Percentiles rank a stretch among this genome's conserved stretches.
Evolutionary conservation across 805 yeast genomes (phyloP).

Genomic region (Hanseniaspora guilliermondii): DNA sequence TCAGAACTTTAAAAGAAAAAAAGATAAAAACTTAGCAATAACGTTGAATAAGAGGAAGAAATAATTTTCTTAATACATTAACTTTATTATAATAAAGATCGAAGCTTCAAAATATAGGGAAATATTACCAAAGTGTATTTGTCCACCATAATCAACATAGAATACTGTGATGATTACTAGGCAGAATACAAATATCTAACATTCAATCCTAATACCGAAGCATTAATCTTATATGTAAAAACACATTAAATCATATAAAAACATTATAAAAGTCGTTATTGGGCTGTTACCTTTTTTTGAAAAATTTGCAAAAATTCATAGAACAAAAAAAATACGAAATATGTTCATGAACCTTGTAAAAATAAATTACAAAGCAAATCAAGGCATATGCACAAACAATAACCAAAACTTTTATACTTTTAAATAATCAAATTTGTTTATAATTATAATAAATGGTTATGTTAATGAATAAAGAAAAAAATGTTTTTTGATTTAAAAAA

Average conservation of each 20-base stretch:
- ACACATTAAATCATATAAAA: neutral
- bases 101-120: too few species aligned
- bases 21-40: too few species aligned
- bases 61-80: neutral
- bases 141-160: too few species aligned
- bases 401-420: conserved; percentile 2
- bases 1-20: neutral
- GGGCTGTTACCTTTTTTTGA: neutral
- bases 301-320: neutral
- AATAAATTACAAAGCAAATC: too few species aligned
- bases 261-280: neutral
- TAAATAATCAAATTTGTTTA: neutral
- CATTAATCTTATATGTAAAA: neutral
- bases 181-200: too few species aligned
- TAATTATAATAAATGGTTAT: neutral
- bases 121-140: too few species aligned
- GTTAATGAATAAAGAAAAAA: neutral
- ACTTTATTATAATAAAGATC: neutral
- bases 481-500: neutral
- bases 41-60: neutral
- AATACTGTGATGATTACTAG: too few species aligned
- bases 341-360: neutral
- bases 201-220: too few species aligned
- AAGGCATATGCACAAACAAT: conserved; percentile 7
- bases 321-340: conserved; percentile 1